Conservation (phyloP, 176 grass and related monocot species). For the Juncus inflexus region DNA sequence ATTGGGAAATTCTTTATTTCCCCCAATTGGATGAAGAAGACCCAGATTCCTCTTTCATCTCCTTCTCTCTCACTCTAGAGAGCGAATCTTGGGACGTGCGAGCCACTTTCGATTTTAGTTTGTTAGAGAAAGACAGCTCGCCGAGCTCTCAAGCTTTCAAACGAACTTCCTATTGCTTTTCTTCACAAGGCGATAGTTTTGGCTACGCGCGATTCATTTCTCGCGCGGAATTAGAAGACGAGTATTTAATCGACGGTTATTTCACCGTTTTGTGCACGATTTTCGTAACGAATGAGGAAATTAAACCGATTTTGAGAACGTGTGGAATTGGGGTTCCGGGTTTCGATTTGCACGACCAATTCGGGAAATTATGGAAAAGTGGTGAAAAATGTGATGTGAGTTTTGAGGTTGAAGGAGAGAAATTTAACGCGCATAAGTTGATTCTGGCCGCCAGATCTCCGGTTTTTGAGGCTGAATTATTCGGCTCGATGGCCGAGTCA, state of each 20-base stretch:
- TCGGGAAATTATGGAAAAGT: constrained; percentile 23
- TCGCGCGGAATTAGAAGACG: not conserved
- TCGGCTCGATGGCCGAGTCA: constrained; percentile 25
- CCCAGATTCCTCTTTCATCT: not conserved
- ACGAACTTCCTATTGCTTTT: not conserved
- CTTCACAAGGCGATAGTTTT: not conserved
- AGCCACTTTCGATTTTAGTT: constrained; percentile 11
- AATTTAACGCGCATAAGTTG: constrained; percentile 7
- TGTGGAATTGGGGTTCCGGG: constrained; percentile 17
- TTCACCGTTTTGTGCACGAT: constrained; percentile 16
- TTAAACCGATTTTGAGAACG: not conserved
- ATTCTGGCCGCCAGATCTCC: constrained; percentile 28
- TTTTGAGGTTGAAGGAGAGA: constrained; percentile 18
- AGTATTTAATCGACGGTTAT: constrained; percentile 8
- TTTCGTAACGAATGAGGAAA: not conserved
- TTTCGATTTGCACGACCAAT: constrained; percentile 18
- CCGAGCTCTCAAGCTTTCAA: not conserved
- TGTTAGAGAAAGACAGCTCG: constrained; percentile 5
- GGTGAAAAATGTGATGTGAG: constrained; percentile 3
- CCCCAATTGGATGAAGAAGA: not conserved
- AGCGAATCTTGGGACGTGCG: not conserved
- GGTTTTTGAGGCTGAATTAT: constrained; percentile 36
- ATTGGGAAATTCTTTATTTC: constrained; percentile 20
- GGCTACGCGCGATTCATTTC: not conserved
- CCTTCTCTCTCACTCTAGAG: constrained; percentile 7